Conservation (phyloP, 2,329 filamentous ascomycete genomes). For the Pseudogymnoascus sp. region DNA sequence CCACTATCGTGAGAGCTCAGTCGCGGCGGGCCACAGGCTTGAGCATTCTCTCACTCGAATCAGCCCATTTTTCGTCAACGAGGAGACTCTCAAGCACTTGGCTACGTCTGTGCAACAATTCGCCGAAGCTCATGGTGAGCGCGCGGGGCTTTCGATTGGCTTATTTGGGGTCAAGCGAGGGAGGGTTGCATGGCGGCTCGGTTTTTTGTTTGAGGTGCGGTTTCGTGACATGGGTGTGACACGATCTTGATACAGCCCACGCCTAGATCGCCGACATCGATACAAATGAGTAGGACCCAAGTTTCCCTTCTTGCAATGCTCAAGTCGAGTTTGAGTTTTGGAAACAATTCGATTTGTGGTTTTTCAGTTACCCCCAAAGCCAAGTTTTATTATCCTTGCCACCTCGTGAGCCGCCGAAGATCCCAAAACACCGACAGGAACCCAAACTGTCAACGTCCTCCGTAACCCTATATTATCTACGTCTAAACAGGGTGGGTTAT, state of each 20-base stretch:
- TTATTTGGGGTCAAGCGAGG: neutral
- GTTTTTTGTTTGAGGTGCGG: neutral
- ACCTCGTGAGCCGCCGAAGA: neutral
- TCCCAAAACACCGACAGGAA: neutral
- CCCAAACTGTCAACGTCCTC: neutral
- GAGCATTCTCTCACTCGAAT: neutral
- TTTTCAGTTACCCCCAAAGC: neutral
- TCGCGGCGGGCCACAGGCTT: neutral
- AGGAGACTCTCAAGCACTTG: neutral
- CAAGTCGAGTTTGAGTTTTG: neutral
- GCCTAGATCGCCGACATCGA: neutral
- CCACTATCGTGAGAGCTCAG: neutral
- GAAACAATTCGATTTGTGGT: neutral
- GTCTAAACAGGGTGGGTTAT: no score
- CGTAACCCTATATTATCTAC: neutral
- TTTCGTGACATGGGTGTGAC: slow-evolving; percentile 6
- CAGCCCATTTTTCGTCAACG: neutral
- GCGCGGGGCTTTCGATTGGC: neutral
- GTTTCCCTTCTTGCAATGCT: neutral
- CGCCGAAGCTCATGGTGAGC: neutral
- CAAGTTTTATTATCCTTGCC: neutral
- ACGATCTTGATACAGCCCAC: neutral
- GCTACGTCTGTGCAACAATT: slow-evolving; percentile 4
- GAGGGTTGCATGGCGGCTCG: neutral
- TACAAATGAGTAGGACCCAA: neutral